Base-by-base conservation (phyloP, 345 rosid genomes). In the Excoecaria agallocha region DNA sequence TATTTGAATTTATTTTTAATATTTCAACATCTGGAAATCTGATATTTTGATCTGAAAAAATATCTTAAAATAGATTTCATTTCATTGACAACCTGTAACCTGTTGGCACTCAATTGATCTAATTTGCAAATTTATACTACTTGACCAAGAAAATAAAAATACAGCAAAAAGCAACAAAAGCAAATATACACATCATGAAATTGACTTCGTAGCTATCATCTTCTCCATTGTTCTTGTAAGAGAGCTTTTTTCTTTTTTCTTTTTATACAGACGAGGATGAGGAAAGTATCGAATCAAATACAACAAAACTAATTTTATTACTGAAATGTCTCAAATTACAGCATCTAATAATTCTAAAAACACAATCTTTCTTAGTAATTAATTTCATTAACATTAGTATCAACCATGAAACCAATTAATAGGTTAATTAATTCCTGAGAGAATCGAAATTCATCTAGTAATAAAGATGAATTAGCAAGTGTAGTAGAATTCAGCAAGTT, bases 401-500 rank as follows among this genome's bases (percentile, higher is more conserved):
- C 63, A 69, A 63, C 30, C 76, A 74, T 48, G n/a, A 10, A 58
- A 73, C 55, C 70, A 76, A 73, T 17, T 52, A 68, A 70, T 62
- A 72, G 78, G 75, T 77, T 74, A 77, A 71, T 71, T 60, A 67
- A 59, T 39, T 48, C 48, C 30, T 30, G 30, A 30, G 30, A 30
- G 2, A 30, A 30, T 30, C 30, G 30, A 30, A 30, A 30, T 30
- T 30, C 1, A 30, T 30, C 30, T 30, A 30, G 1, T 30, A 30
- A 30, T 30, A 58, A 57, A 35, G 20, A 2, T 35, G 6, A 22
- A 67, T 83, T 74, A 88, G 74, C 84, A 83, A 72, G 95, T 87
- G 78, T 85, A 90, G 85, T 80, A 80, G 65, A 89, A 90, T 71
- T 87, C 90, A 19, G 76, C 93, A 51, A 90, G 87, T 77, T 90